These are phyloP conservation scores for Didymella keratinophila DNA, from an alignment of 2,329 filamentous ascomycete species.

Conservation along the genomic window DNA sequence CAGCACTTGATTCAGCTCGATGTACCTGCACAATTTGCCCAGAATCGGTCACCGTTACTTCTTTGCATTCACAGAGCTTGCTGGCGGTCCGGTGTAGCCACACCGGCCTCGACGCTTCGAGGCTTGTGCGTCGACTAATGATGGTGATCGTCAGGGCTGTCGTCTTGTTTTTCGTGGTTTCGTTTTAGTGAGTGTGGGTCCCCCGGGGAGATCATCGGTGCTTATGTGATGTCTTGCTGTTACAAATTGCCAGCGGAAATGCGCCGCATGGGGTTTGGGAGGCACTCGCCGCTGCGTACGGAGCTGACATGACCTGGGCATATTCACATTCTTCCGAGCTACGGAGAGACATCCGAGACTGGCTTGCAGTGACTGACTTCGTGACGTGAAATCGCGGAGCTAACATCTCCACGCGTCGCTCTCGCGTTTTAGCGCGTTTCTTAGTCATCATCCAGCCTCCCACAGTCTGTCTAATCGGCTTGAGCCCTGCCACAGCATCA, in stretches of 20 bases:
- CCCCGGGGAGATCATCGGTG: constrained; percentile 4
- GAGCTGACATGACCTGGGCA: neutral
- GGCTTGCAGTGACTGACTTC: neutral
- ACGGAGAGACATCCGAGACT: too few relatives aligned
- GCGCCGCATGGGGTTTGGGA: neutral
- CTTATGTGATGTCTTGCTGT: neutral
- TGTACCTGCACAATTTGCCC: too few relatives aligned
- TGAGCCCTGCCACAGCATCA: neutral
- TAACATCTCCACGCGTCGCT: neutral
- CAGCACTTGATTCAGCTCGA: too few relatives aligned
- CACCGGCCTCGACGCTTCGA: neutral
- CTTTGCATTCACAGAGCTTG: neutral
- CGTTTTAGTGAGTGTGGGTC: neutral
- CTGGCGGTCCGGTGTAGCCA: neutral
- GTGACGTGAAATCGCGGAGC: neutral
- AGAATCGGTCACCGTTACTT: neutral
- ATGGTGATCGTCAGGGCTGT: neutral
- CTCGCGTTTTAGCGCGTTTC: neutral
- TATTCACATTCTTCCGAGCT: neutral
- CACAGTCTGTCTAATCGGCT: too few relatives aligned
- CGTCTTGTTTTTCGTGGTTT: neutral
- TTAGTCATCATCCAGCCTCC: too few relatives aligned
- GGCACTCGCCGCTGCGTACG: neutral
- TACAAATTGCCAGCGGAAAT: neutral
- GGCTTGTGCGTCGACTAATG: neutral